Evolutionary conservation across 164 flowering plant species (phyloP).

Genomic region (Kingdonia uniflora): DNA sequence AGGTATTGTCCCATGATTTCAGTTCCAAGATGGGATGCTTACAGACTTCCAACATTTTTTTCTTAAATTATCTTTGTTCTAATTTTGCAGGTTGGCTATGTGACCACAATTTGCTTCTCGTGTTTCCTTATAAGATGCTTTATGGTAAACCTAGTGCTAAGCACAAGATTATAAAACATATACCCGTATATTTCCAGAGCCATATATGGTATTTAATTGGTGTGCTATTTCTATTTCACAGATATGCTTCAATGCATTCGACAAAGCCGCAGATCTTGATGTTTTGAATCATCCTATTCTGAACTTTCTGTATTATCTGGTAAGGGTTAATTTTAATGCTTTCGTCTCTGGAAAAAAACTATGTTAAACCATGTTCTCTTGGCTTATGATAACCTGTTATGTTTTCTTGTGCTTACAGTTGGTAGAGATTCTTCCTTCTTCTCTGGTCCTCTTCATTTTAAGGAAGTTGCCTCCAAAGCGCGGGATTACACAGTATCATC

Average conservation of each 20-base stretch:
- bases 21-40: too few species aligned
- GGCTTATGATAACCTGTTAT: neutral
- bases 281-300: constrained; percentile 82
- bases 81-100: constrained; percentile 81
- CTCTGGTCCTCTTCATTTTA: constrained; percentile 75
- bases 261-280: constrained; percentile 79
- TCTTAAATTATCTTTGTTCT: too few species aligned
- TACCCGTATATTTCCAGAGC: neutral
- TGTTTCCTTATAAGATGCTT: constrained; percentile 86
- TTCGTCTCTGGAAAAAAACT: neutral
- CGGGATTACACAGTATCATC: constrained; percentile 73
- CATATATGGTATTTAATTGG: neutral
- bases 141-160: constrained; percentile 52
- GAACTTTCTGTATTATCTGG: constrained; percentile 77
- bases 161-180: neutral
- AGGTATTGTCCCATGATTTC: too few species aligned
- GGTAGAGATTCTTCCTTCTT: constrained; percentile 81
- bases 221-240: constrained; percentile 13
- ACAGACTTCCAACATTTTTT: too few species aligned
- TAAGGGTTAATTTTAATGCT: constrained; percentile 19
- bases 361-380: neutral
- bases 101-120: constrained; percentile 87
- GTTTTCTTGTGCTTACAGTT: constrained; percentile 27
- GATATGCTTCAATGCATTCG: constrained; percentile 89
- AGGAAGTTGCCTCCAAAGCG: constrained; percentile 94